phyloP scores from a whole-genome alignment of 441 rosid species.

The Brassica balearica region DNA sequence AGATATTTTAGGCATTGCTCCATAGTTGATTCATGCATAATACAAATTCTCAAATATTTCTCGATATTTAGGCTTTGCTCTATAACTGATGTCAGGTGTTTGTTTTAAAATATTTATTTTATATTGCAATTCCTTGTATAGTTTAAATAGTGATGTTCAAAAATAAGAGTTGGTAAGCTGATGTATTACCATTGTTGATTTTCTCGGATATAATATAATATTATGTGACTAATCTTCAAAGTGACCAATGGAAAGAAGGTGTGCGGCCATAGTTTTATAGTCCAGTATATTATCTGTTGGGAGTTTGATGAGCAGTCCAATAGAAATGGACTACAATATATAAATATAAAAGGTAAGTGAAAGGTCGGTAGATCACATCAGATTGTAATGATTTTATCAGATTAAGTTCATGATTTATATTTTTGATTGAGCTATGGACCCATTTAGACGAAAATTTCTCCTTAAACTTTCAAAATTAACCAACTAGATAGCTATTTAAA shows the following conservation, averaged over 20 bases:
- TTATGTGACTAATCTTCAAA: conserved; percentile 25
- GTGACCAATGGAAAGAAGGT: conserved; percentile 41
- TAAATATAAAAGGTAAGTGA: conserved; percentile 26
- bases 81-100: conserved; percentile 5
- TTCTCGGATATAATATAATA: conserved; percentile 4
- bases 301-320: conserved; percentile 44
- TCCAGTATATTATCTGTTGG: conserved; percentile 29
- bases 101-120: not conserved
- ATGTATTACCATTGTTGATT: conserved; percentile 25
- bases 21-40: not conserved
- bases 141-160: not conserved
- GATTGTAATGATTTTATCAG: conserved; percentile 58
- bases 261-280: conserved; percentile 37
- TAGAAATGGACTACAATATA: conserved; percentile 19
- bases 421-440: conserved; percentile 48
- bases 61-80: not conserved
- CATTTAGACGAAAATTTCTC: conserved; percentile 22
- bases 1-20: not conserved
- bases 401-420: conserved; percentile 48
- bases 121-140: not conserved
- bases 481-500: conserved; percentile 4
- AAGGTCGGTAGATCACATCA: conserved; percentile 71
- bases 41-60: not conserved
- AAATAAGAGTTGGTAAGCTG: conserved; percentile 22
- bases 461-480: not conserved